phyloP scores from a whole-genome alignment of 2,329 filamentous ascomycete species.

The Tolypocladium inflatum region DNA sequence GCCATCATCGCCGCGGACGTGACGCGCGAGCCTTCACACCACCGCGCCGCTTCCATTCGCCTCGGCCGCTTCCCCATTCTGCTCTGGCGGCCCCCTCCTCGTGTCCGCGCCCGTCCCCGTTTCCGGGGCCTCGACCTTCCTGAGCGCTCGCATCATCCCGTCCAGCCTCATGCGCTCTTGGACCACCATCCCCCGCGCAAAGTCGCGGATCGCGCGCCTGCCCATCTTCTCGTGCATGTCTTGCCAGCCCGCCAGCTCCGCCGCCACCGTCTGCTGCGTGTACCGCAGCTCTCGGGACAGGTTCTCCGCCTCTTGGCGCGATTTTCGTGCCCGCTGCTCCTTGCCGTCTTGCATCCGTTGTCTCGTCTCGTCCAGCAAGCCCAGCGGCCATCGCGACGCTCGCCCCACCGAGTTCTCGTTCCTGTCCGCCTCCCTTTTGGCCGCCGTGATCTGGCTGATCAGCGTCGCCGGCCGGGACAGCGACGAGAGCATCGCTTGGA shows the following conservation, averaged over 20 bases:
- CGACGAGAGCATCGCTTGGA: conserved; percentile 69
- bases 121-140: conserved; percentile 38
- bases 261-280: conserved; percentile 87
- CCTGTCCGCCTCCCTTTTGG: conserved; percentile 69
- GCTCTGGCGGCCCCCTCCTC: background rate
- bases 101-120: background rate
- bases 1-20: background rate
- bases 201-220: conserved; percentile 60
- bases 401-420: conserved; percentile 66
- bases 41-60: background rate
- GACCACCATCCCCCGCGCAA: conserved; percentile 71
- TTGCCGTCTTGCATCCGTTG: conserved; percentile 76
- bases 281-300: conserved; percentile 78
- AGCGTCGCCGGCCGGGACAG: conserved; percentile 71
- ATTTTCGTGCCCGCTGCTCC: conserved; percentile 66
- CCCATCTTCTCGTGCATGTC: conserved; percentile 76
- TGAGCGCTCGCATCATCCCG: conserved; percentile 69
- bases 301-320: conserved; percentile 59
- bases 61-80: background rate
- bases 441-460: conserved; percentile 64
- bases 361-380: conserved; percentile 78
- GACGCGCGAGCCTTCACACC: background rate
- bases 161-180: conserved; percentile 71
- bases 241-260: conserved; percentile 89
- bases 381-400: conserved; percentile 69